A percentile compares a stretch with the other conserved stretches of the same genome.
phyloP scores from a whole-genome alignment of 495 filamentous ascomycete species.

The Trichocladium uniseriatum region DNA sequence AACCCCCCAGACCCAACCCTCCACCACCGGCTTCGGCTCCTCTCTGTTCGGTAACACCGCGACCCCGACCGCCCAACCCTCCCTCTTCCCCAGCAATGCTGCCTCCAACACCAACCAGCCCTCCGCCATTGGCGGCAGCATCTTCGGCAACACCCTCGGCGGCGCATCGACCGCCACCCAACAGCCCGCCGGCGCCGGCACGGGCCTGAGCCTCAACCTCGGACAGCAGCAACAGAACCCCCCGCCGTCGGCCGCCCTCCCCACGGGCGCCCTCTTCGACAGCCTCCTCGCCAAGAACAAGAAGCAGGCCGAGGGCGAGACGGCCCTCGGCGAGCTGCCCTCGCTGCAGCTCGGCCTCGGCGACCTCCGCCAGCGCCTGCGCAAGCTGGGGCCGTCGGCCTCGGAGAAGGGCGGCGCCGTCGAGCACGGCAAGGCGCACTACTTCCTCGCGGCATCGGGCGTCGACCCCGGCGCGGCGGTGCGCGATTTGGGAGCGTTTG shows the following conservation, averaged over 20 bases:
- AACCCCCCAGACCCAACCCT: background rate
- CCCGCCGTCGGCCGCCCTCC: slow-evolving; percentile 6
- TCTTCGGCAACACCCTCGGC: slow-evolving; percentile 11
- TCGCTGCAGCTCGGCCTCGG: slow-evolving; percentile 74
- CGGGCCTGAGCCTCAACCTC: slow-evolving; percentile 1
- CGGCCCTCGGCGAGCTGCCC: slow-evolving; percentile 49
- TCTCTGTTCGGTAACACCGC: slow-evolving; percentile 16
- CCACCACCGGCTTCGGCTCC: slow-evolving; percentile 1
- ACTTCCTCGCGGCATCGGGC: slow-evolving; percentile 83
- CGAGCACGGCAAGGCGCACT: slow-evolving; percentile 63
- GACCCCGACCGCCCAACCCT: slow-evolving; percentile 9
- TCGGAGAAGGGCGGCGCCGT: slow-evolving; percentile 30
- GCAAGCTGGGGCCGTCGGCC: slow-evolving; percentile 55
- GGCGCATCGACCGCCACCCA: slow-evolving; percentile 1
- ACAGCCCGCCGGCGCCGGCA: no score
- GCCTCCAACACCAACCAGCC: slow-evolving; percentile 2
- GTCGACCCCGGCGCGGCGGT: slow-evolving; percentile 68
- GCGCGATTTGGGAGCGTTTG: slow-evolving; percentile 59
- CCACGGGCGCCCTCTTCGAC: slow-evolving; percentile 68
- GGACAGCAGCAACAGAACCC: slow-evolving; percentile 10
- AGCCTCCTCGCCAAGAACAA: slow-evolving; percentile 70
- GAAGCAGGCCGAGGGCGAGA: slow-evolving; percentile 49
- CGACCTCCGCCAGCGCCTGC: slow-evolving; percentile 76
- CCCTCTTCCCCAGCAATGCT: slow-evolving; percentile 18
- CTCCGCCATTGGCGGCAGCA: background rate